phyloP scores from a whole-genome alignment of 140 eudicot species.

The Stevia rebaudiana region DNA sequence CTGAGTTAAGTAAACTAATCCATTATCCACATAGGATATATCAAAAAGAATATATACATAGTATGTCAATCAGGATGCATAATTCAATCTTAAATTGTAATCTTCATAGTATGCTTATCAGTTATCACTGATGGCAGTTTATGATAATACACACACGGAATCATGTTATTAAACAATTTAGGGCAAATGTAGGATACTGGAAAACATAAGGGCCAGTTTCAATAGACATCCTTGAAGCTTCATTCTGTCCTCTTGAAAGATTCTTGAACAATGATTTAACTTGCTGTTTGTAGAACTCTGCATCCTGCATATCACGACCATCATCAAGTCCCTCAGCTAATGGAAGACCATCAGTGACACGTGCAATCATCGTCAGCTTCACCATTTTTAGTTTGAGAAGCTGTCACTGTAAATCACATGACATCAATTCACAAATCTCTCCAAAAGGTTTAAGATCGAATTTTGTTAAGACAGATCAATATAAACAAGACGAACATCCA shows the following conservation, averaged over 20 bases:
- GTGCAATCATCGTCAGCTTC: constrained; percentile 99
- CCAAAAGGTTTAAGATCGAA: constrained; percentile 9
- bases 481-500: background rate
- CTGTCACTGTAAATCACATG: constrained; percentile 31
- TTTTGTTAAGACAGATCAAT: background rate
- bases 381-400: constrained; percentile 66
- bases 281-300: constrained; percentile 88
- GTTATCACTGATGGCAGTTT: background rate
- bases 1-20: constrained; percentile 44
- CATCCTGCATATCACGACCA: constrained; percentile 86
- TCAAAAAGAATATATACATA: background rate
- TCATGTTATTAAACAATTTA: background rate
- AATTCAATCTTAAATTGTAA: background rate
- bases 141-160: background rate
- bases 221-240: constrained; percentile 93
- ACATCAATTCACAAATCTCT: background rate
- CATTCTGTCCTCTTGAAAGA: constrained; percentile 91
- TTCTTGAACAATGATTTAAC: constrained; percentile 88
- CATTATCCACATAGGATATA: background rate
- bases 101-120: constrained; percentile 1
- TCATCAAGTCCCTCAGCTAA: constrained; percentile 96
- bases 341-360: constrained; percentile 96
- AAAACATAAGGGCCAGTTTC: constrained; percentile 86
- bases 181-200: constrained; percentile 68
- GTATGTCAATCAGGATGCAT: constrained; percentile 1